A percentile compares a stretch with the other conserved stretches of the same genome.
Conservation (phyloP, 1,284 basidiomycete species). For the Anthracocystis setariae region DNA sequence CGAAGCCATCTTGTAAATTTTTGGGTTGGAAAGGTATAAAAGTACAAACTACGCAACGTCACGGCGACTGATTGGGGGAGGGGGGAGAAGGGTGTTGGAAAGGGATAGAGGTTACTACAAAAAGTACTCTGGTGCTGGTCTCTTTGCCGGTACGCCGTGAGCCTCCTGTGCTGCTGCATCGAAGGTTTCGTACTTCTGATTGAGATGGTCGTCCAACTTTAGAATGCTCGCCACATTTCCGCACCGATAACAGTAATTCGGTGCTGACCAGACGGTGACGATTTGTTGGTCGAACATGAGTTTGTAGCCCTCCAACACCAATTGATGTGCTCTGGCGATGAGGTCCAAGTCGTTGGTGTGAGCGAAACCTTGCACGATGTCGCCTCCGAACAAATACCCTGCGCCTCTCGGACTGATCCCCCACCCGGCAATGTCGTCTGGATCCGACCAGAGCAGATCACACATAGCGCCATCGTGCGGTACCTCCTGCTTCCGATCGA, state of each 20-base stretch:
- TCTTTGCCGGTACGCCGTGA: constrained; percentile 61
- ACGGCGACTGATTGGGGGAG: no score
- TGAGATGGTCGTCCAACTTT: constrained; percentile 63
- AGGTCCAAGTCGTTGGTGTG: constrained; percentile 92
- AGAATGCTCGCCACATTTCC: constrained; percentile 65
- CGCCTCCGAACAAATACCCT: constrained; percentile 92
- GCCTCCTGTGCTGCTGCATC: constrained; percentile 62
- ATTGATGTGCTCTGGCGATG: constrained; percentile 94
- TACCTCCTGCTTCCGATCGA: constrained; percentile 97
- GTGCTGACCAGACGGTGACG: constrained; percentile 98
- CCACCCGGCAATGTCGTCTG: constrained; percentile 76
- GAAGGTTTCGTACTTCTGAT: constrained; percentile 65
- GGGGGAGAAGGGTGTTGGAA: no score
- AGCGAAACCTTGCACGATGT: constrained; percentile 88
- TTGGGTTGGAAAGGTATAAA: no score
- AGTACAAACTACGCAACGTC: constrained; percentile 53
- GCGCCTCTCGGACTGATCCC: constrained; percentile 96
- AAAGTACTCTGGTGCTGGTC: constrained; percentile 64
- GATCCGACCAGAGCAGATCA: constrained; percentile 97
- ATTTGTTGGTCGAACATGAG: constrained; percentile 96
- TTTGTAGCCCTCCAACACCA: constrained; percentile 97
- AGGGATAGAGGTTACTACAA: no score
- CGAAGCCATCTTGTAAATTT: no score
- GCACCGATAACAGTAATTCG: constrained; percentile 89
- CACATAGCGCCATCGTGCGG: constrained; percentile 99